Base-by-base conservation (phyloP, 2,329 filamentous ascomycete genomes). In the Aspergillus sp. region DNA sequence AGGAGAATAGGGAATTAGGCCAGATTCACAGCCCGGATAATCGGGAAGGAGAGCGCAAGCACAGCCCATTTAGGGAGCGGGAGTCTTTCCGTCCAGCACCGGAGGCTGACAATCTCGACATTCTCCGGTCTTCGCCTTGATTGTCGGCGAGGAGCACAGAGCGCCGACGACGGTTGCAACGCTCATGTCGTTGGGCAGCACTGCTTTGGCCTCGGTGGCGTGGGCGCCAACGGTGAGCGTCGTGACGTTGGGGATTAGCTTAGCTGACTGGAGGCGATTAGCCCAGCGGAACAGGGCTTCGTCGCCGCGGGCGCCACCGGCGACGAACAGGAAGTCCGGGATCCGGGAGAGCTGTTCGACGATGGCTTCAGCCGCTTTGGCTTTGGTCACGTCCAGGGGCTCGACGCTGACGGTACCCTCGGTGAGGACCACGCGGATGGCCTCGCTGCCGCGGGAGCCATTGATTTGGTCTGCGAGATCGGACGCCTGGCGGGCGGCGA, bases 401-500 rank as follows among this genome's bases (percentile, higher is more conserved):
- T 96, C 91, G 11, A 96, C 89, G 22, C 89, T 80, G 45, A 97
- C 86, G 36, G 85, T 86, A 40, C 88, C 84, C 51, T 91, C 86
- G n/a, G 89, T 79, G 3, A 89, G 87, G 19, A 95, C 83, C 14
- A 93, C 91, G 61, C 89, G 89, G 16, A 96, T 88, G 41, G 85
- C 82, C 70, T 94, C 89, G 52, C 82, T 82, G 65, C 91, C 88
- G 66, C 90, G 94, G 0, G 89, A 88, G 65, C 95, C 91, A 68
- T 96, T 96, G 77, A 96, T 93, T 64, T 96, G 92, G 58, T 89
- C 91, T 1, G 90, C 90, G 64, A 91, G 93, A 64, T 96, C 93
- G 32, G 87, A 88, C 0, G 90, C 91, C 63, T 91, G 88, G n/a
- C 89, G 85, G 54, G 83, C 79, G 1, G 92, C 91, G 26, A 83